Percentiles rank a stretch among this genome's conserved stretches.
Conservation (phyloP, 2,329 filamentous ascomycete genomes). For the Ophiostoma australiae region DNA sequence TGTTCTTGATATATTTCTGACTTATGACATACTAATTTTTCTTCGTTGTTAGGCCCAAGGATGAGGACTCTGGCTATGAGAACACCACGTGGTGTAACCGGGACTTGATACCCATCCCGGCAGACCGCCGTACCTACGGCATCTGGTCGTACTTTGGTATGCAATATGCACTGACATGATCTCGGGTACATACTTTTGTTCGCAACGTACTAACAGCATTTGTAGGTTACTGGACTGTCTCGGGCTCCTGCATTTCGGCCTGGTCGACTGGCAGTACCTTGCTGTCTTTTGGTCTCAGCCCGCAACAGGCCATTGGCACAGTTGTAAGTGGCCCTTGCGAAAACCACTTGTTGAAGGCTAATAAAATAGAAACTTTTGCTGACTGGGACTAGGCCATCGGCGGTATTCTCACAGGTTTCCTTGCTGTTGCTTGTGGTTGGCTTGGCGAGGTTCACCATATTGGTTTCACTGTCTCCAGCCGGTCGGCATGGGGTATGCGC, state of each 20-base stretch:
- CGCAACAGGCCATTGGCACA: constrained; percentile 25
- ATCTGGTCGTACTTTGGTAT: constrained; percentile 24
- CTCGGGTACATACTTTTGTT: too few species aligned
- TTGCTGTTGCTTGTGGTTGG: constrained; percentile 35
- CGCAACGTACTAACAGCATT: neutral
- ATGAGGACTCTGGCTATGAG: constrained; percentile 33
- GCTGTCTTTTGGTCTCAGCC: constrained; percentile 23
- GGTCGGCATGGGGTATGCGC: constrained; percentile 40
- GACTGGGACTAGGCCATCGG: neutral
- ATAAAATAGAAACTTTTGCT: neutral
- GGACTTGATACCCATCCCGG: constrained; percentile 40
- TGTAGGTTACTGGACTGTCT: constrained; percentile 22
- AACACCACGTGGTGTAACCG: constrained; percentile 48
- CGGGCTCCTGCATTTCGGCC: constrained; percentile 25
- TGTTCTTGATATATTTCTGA: neutral
- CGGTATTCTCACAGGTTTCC: constrained; percentile 13
- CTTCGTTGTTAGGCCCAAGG: constrained; percentile 16
- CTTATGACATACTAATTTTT: neutral
- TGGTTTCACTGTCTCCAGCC: constrained; percentile 40
- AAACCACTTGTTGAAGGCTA: neutral
- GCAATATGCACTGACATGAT: neutral
- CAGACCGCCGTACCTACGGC: constrained; percentile 40
- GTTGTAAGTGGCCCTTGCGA: neutral
- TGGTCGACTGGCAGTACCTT: constrained; percentile 25
- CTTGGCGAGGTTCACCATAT: constrained; percentile 37